phyloP scores from a whole-genome alignment of 1,139 yeast genomes.

The Zygoascus sp. region DNA sequence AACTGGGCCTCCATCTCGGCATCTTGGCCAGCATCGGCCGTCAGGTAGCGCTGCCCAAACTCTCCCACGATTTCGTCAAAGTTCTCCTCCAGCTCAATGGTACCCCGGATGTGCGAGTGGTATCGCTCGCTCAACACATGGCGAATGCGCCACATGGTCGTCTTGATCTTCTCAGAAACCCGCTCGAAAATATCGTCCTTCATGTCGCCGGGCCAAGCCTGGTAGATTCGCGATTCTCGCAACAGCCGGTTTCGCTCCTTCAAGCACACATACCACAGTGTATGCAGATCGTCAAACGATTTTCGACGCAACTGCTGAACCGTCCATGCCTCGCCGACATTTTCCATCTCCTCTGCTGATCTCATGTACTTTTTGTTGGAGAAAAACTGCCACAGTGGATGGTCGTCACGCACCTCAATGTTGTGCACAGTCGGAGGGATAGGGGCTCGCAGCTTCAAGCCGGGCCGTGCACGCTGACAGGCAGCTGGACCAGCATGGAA shows the following conservation, averaged over 20 bases:
- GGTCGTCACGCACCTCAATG: slow-evolving; percentile 72
- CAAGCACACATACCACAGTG: slow-evolving; percentile 81
- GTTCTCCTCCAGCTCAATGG: slow-evolving; percentile 42
- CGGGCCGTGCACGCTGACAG: slow-evolving; percentile 7
- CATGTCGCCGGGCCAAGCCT: slow-evolving; percentile 36
- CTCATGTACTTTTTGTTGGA: slow-evolving; percentile 56
- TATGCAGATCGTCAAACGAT: slow-evolving; percentile 86
- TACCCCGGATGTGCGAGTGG: slow-evolving; percentile 61
- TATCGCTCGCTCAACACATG: slow-evolving; percentile 87
- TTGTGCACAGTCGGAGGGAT: slow-evolving; percentile 76
- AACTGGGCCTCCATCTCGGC: slow-evolving; percentile 62
- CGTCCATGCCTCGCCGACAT: slow-evolving; percentile 76
- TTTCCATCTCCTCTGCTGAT: slow-evolving; percentile 51
- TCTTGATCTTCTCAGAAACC: slow-evolving; percentile 44
- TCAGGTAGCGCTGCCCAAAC: slow-evolving; percentile 56
- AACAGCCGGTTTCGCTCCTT: slow-evolving; percentile 77
- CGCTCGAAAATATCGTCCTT: slow-evolving; percentile 38
- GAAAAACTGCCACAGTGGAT: slow-evolving; percentile 95
- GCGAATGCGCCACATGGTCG: slow-evolving; percentile 71
- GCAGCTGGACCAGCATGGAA: slow-evolving; percentile 5
- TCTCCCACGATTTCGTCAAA: slow-evolving; percentile 49
- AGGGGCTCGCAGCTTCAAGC: slow-evolving; percentile 65
- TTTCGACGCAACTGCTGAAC: slow-evolving; percentile 86
- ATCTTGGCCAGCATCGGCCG: slow-evolving; percentile 54
- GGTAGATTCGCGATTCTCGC: slow-evolving; percentile 59